These are phyloP conservation scores for Sporisorium reilianum DNA, from an alignment of 1,284 basidiomycete genomes.

Conservation along the genomic window DNA sequence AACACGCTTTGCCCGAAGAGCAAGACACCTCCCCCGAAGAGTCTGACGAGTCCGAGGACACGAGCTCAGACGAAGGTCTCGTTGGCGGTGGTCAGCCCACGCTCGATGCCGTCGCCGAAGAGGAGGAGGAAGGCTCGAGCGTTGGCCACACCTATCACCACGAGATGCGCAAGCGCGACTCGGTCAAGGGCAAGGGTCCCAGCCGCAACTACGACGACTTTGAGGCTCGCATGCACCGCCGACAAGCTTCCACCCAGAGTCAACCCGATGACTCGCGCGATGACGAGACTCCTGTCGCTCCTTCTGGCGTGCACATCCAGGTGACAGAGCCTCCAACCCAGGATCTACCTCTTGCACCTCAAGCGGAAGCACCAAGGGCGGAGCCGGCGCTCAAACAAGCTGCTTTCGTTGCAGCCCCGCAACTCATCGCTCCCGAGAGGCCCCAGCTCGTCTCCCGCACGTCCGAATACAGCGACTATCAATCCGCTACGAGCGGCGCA, in stretches of 20 bases:
- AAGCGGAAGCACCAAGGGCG: neutral
- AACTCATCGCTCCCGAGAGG: slow-evolving; percentile 7
- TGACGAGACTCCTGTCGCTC: slow-evolving; percentile 4
- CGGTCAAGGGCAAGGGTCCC: slow-evolving; percentile 35
- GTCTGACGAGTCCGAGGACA: slow-evolving; percentile 25
- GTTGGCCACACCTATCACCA: slow-evolving; percentile 41
- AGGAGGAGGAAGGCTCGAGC: slow-evolving; percentile 57
- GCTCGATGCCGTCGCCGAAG: slow-evolving; percentile 57
- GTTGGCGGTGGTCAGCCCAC: slow-evolving; percentile 29
- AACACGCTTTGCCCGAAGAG: slow-evolving; percentile 14
- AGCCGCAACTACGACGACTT: slow-evolving; percentile 34
- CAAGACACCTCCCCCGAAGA: slow-evolving; percentile 29
- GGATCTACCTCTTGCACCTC: neutral
- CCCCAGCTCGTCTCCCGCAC: slow-evolving; percentile 30
- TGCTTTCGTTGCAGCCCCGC: slow-evolving; percentile 4
- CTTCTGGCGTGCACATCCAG: slow-evolving; percentile 30
- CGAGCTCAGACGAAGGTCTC: slow-evolving; percentile 40
- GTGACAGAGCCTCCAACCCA: slow-evolving; percentile 17
- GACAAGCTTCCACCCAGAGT: slow-evolving; percentile 32
- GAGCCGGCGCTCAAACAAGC: slow-evolving; percentile 8
- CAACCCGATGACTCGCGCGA: slow-evolving; percentile 9
- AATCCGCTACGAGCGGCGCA: slow-evolving; percentile 41
- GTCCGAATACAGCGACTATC: slow-evolving; percentile 40
- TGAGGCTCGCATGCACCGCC: slow-evolving; percentile 30
- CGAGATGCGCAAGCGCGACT: slow-evolving; percentile 50